A percentile compares a stretch with the other conserved stretches of the same genome.
Conservation (phyloP, 768 basidiomycete genomes). For the Coprinopsis strossmayeri region DNA sequence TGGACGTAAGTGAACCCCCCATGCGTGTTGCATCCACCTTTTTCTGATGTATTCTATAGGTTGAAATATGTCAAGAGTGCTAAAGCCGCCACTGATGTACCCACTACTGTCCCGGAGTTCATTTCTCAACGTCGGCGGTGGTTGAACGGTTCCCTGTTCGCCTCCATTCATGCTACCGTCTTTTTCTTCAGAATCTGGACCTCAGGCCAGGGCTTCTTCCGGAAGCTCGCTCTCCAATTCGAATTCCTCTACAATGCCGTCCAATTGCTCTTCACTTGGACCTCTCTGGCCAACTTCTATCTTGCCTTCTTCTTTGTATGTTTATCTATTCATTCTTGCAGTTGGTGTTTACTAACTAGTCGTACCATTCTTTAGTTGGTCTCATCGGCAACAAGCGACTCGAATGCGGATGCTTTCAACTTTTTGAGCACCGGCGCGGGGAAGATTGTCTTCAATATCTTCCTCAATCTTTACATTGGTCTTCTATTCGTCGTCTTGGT, state of each 20-base stretch:
- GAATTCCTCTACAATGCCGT: constrained; percentile 91
- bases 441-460: constrained; percentile 66
- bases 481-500: constrained; percentile 77
- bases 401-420: constrained; percentile 66
- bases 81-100: constrained; percentile 94
- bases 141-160: constrained; percentile 88
- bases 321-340: constrained; percentile 11
- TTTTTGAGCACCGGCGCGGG: constrained; percentile 73
- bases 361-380: constrained; percentile 60
- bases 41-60: constrained; percentile 26
- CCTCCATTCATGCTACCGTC: constrained; percentile 86
- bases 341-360: background rate
- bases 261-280: constrained; percentile 92
- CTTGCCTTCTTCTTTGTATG: constrained; percentile 90
- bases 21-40: constrained; percentile 5
- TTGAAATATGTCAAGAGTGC: constrained; percentile 90
- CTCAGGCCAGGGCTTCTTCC: constrained; percentile 84
- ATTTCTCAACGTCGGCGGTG: constrained; percentile 91
- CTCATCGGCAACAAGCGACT: constrained; percentile 62
- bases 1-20: constrained; percentile 54
- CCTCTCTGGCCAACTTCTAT: constrained; percentile 88
- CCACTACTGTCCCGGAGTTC: constrained; percentile 85
- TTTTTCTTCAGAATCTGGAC: constrained; percentile 88
- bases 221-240: constrained; percentile 73
- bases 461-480: constrained; percentile 77